Conservation (phyloP, 371 early-diverging fungal species). For the Haplosporangium sp. region DNA sequence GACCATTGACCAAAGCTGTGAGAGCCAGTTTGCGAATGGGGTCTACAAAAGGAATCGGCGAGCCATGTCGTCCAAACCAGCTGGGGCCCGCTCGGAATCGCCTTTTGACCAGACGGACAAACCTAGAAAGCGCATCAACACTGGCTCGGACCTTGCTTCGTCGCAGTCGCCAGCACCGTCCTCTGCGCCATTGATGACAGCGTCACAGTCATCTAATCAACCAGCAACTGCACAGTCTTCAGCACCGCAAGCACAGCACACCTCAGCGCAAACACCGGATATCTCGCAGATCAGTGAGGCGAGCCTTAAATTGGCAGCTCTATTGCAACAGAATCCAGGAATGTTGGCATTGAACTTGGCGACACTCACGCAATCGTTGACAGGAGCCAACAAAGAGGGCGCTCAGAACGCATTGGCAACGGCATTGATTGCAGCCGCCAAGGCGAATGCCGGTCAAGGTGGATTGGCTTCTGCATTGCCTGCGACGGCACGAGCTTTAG, state of each 20-base stretch:
- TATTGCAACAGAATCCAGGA: constrained; percentile 42
- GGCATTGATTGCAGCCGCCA: constrained; percentile 37
- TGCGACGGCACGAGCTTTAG: constrained; percentile 13
- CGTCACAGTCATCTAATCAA: neutral
- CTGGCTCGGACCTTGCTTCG: constrained; percentile 14
- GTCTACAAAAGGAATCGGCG: constrained; percentile 69
- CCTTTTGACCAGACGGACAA: constrained; percentile 24
- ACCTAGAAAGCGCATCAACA: constrained; percentile 31
- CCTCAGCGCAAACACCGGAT: constrained; percentile 16
- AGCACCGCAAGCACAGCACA: constrained; percentile 5
- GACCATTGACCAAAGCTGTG: constrained; percentile 69
- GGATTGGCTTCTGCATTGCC: constrained; percentile 2
- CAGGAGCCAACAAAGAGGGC: constrained; percentile 39
- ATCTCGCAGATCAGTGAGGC: constrained; percentile 35
- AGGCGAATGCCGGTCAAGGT: constrained; percentile 19
- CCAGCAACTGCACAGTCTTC: neutral
- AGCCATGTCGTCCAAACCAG: constrained; percentile 53
- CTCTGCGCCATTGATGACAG: neutral
- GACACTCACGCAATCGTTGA: constrained; percentile 30
- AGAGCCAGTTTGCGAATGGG: constrained; percentile 66
- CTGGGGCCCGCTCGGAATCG: constrained; percentile 20
- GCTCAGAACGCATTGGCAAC: constrained; percentile 26
- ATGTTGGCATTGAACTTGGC: constrained; percentile 31
- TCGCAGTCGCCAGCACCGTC: neutral
- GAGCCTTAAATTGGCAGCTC: constrained; percentile 31